A percentile compares a stretch with the other conserved stretches of the same genome.
Conservation (phyloP, 768 basidiomycete genomes). For the Candolleomyces aberdarensis region DNA sequence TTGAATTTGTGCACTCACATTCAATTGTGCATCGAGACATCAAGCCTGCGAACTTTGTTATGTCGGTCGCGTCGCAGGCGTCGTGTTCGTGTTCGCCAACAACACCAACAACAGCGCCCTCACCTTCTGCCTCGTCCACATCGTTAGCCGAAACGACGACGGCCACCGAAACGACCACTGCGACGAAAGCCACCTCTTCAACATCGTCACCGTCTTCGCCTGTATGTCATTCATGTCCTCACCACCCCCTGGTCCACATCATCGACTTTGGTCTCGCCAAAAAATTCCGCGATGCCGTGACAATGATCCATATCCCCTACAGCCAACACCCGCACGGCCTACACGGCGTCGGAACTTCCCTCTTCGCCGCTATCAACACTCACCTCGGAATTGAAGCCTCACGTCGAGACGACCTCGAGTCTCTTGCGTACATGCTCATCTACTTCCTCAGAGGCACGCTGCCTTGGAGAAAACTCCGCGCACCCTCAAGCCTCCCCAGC, state of each 20-base stretch:
- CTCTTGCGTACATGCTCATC: slow-evolving; percentile 78
- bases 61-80: slow-evolving; percentile 59
- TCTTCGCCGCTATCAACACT: slow-evolving; percentile 24
- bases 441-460: slow-evolving; percentile 77
- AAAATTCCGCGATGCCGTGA: slow-evolving; percentile 66
- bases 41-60: slow-evolving; percentile 98
- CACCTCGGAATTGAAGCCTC: slow-evolving; percentile 53
- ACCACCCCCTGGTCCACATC: slow-evolving; percentile 74
- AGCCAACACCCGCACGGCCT: slow-evolving; percentile 55
- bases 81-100: slow-evolving; percentile 20
- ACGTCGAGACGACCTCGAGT: slow-evolving; percentile 77
- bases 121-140: neutral
- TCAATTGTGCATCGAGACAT: slow-evolving; percentile 96
- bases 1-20: slow-evolving; percentile 95
- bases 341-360: slow-evolving; percentile 76
- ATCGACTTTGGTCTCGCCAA: slow-evolving; percentile 87
- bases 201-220: neutral
- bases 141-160: neutral
- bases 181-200: neutral
- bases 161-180: neutral
- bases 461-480: slow-evolving; percentile 76
- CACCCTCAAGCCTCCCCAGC: slow-evolving; percentile 34
- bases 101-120: neutral
- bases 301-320: slow-evolving; percentile 68
- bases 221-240: slow-evolving; percentile 2